Evolutionary conservation across 108 stramenopile genomes (phyloP), one percentile per base, ranked within the genome.

Genomic region (Tribonema minus): DNA sequence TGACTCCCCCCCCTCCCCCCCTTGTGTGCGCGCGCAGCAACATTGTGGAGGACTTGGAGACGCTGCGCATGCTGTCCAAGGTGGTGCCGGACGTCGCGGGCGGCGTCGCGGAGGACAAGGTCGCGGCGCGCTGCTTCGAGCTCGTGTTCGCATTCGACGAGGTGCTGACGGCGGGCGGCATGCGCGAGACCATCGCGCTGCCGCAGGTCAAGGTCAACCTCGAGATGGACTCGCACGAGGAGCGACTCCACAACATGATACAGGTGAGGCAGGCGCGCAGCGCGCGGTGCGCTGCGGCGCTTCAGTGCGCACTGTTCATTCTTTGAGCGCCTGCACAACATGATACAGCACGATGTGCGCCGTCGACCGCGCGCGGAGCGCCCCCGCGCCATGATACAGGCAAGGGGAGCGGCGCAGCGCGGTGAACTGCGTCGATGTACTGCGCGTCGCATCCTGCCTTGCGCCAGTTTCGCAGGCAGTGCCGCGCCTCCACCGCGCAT

Each of bases 81-180:
- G 94, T 98, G 36, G 95, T 99, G 38, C 98, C 97, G 25, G 96
- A 98, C 64, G 92, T 97, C 29, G 91, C 93, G 7, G 94, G 93
- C 1, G 93, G 93, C 9, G 58, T 94, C 15, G 87, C 94, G 60
- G 97, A 98, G 85, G 93, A 94, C 37, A 81, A 87, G 59, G 91
- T 99, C 63, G 87, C 86, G 39, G 93, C 93, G 58, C 84, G 92
- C 58, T 92, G 92, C 20, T 98, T 99, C 84, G 97, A 98, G 72
- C 84, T 99, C 37, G 92, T 99, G 84, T 99, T 98, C 79, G 97
- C 98, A 34, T 96, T 99, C 78, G 98, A 99, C 86, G 98, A 99
- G 88, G 98, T 95, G 59, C 86, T 99, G 36, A 95, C 95, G 25
- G 87, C 92, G 7, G 96, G 96, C 46, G 98, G 98, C 29, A 95